Conservation (phyloP, 306 rosid species). For the Castanopsis chinensis region DNA sequence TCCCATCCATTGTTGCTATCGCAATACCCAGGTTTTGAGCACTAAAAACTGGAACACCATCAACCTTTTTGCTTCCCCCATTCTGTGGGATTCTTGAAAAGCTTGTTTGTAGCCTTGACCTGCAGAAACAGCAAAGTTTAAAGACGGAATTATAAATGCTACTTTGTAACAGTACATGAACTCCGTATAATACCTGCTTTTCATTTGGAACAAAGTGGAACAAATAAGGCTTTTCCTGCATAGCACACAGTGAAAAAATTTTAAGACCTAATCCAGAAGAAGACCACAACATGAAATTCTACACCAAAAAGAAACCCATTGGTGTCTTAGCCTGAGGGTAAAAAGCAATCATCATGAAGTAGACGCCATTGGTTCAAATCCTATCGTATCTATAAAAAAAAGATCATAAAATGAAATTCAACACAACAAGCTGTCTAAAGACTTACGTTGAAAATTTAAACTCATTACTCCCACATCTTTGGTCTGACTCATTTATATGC, state of each 20-base stretch:
- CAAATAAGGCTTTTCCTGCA: slow-evolving; percentile 91
- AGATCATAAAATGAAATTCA: neutral
- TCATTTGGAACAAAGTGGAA: slow-evolving; percentile 98
- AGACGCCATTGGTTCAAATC: too few species aligned
- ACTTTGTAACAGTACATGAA: slow-evolving; percentile 1
- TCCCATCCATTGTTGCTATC: slow-evolving; percentile 81
- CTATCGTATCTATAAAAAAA: neutral
- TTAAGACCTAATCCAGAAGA: slow-evolving; percentile 11
- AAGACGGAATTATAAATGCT: neutral
- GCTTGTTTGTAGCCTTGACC: slow-evolving; percentile 94
- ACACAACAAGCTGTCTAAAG: neutral
- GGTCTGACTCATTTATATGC: neutral
- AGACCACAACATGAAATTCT: neutral
- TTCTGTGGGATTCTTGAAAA: slow-evolving; percentile 60
- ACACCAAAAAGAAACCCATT: neutral
- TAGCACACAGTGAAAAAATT: slow-evolving; percentile 10
- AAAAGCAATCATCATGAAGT: too few species aligned
- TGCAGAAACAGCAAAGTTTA: slow-evolving; percentile 22
- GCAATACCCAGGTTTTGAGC: slow-evolving; percentile 95
- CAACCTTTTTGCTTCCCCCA: slow-evolving; percentile 66
- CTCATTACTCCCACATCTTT: neutral
- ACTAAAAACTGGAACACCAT: slow-evolving; percentile 96
- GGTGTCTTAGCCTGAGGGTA: too few species aligned
- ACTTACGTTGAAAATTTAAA: neutral
- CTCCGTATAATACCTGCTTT: slow-evolving; percentile 66